Base-by-base conservation (phyloP, 805 yeast species). In the Metschnikowia anglica region DNA sequence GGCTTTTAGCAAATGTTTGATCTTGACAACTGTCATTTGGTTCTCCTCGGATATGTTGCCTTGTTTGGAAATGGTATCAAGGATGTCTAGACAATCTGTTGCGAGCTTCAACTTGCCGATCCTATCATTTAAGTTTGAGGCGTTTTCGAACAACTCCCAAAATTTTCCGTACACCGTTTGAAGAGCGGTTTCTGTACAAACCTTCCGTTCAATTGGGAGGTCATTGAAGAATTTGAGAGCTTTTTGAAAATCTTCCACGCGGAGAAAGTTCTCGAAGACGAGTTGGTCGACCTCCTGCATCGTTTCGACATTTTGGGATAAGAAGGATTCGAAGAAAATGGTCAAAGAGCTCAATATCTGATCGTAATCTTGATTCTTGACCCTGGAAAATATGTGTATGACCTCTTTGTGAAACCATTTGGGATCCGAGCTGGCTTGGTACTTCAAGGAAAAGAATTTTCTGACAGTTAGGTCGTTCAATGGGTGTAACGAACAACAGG, bases 1-100 rank as follows among this genome's bases (percentile, higher is more conserved):
- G 0, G 69, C 74, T 39, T 68, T 66, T 29, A 70, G 46, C 26
- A 70, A 52, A 42, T 68, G 73, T 46, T 63, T 65, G 18, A 65
- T 52, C 23, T 45, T 49, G 5, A 56, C 46, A 3, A 60, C 45
- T 19, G 47, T 29, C 11, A 41, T 34, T 15, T 48, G 44, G 27
- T 19, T 25, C 10, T 21, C 31, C 13, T 31, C 41, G n/a, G 35
- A 19, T 4, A 44, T 19, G 3, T 16, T 21, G 6, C 24, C 33
- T 7, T 18, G 33, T 13, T 17, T 17, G 6, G 43, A 18, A 9
- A 44, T 15, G 6, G 40, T 40, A 25, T 63, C 66, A 20, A 65
- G 51, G n/a, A 67, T 39, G 11, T 48, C 43, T 1, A 67, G 30
- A 43, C 71, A 64, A 17, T 52, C 51, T 2, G 50, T 39, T 0